These are phyloP conservation scores for Chlorella sp. DNA, from an alignment of 139 green algal genomes.

Conservation along the genomic window DNA sequence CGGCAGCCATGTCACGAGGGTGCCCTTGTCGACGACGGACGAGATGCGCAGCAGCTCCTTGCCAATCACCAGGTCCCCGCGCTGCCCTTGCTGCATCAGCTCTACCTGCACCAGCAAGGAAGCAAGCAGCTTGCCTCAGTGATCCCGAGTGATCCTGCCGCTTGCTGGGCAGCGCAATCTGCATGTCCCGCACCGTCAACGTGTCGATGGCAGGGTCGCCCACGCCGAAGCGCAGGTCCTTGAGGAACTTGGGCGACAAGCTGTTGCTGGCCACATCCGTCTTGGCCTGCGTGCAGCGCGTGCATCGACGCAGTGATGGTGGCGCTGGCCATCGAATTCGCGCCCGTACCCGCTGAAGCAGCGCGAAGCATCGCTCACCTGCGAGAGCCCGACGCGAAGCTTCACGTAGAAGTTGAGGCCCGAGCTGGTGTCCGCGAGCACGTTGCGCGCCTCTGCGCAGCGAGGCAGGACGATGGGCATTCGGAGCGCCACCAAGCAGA, in stretches of 20 bases:
- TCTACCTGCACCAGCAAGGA: slow-evolving; percentile 21
- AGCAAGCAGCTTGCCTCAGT: neutral
- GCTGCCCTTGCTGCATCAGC: slow-evolving; percentile 25
- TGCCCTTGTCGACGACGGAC: slow-evolving; percentile 21
- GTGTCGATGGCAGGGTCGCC: slow-evolving; percentile 11
- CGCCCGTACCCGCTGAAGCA: neutral
- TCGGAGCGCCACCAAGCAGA: neutral
- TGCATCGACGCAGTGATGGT: neutral
- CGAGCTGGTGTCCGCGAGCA: slow-evolving; percentile 20
- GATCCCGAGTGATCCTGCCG: neutral
- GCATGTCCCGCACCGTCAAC: slow-evolving; percentile 13
- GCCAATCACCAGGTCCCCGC: slow-evolving; percentile 32
- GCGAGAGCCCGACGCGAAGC: slow-evolving; percentile 15
- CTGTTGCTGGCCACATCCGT: slow-evolving; percentile 19
- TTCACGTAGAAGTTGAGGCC: slow-evolving; percentile 37
- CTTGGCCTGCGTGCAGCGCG: slow-evolving; percentile 22
- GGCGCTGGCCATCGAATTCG: neutral
- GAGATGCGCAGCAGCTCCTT: slow-evolving; percentile 19
- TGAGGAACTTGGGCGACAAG: slow-evolving; percentile 31
- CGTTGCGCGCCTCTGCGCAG: slow-evolving; percentile 23
- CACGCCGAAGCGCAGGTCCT: slow-evolving; percentile 25
- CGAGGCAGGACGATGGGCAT: neutral
- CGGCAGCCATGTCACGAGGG: slow-evolving; percentile 35
- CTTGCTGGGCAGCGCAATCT: neutral
- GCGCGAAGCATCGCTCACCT: slow-evolving; percentile 9